These are phyloP conservation scores for Suhomyces choctaworum DNA, from an alignment of 1,139 yeast genomes.

Conservation along the genomic window DNA sequence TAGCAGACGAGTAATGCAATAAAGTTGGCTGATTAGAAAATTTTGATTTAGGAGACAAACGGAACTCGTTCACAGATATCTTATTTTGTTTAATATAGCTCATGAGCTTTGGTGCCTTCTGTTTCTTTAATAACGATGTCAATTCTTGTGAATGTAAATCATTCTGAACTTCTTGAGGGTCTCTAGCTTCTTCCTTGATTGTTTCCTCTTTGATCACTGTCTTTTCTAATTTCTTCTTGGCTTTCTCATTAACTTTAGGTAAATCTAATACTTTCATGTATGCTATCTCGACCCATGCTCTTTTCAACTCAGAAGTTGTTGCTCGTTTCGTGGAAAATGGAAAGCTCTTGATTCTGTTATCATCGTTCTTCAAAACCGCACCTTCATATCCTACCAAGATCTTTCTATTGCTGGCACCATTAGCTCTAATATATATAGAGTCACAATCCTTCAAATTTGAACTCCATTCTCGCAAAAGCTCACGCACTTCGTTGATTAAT, in stretches of 20 bases:
- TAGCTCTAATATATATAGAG: slow-evolving; percentile 80
- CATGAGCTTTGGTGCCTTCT: slow-evolving; percentile 74
- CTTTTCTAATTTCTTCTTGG: slow-evolving; percentile 21
- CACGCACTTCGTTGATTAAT: slow-evolving; percentile 71
- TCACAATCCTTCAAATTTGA: slow-evolving; percentile 57
- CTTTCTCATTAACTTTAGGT: slow-evolving; percentile 48
- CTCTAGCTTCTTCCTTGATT: slow-evolving; percentile 15
- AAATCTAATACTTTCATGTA: slow-evolving; percentile 56
- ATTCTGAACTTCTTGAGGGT: slow-evolving; percentile 33
- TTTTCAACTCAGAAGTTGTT: slow-evolving; percentile 74
- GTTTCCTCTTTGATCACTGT: slow-evolving; percentile 1
- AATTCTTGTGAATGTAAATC: slow-evolving; percentile 57
- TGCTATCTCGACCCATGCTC: slow-evolving; percentile 80
- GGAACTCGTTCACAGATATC: slow-evolving; percentile 49
- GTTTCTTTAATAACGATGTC: slow-evolving; percentile 60
- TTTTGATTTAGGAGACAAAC: slow-evolving; percentile 53
- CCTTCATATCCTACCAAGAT: slow-evolving; percentile 68
- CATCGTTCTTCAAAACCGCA: slow-evolving; percentile 48
- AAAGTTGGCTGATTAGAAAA: slow-evolving; percentile 67
- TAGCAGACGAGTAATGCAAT: slow-evolving; percentile 74
- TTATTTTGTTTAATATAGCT: slow-evolving; percentile 61
- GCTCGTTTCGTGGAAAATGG: slow-evolving; percentile 94
- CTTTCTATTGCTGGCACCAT: slow-evolving; percentile 67
- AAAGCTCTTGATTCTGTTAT: slow-evolving; percentile 60
- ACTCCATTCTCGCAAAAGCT: slow-evolving; percentile 67